Conservation (phyloP, 1,284 basidiomycete species). For the Trichosporon ovoides region DNA sequence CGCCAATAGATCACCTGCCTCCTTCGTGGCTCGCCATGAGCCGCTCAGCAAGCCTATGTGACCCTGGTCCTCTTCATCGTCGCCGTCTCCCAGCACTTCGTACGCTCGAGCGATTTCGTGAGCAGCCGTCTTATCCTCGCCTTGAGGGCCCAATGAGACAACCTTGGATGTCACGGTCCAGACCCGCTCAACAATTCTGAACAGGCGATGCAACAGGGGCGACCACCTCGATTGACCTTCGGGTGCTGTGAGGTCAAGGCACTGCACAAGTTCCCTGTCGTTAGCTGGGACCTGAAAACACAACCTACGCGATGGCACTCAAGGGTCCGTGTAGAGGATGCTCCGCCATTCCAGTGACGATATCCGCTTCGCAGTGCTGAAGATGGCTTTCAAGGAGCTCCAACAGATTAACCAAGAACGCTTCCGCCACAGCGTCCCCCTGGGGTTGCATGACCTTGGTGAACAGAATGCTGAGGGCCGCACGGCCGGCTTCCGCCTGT, state of each 20-base stretch:
- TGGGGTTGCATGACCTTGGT: conserved; percentile 24
- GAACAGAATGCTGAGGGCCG: conserved; percentile 39
- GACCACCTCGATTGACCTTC: conserved; percentile 23
- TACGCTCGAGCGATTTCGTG: conserved; percentile 48
- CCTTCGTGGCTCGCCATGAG: conserved; percentile 46
- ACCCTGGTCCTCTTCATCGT: conserved; percentile 29
- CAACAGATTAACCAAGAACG: conserved; percentile 28
- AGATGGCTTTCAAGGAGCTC: conserved; percentile 32
- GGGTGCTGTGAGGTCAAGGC: conserved; percentile 16
- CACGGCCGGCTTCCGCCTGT: conserved; percentile 46
- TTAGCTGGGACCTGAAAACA: background rate
- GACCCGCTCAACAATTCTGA: conserved; percentile 29
- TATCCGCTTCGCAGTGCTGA: conserved; percentile 26
- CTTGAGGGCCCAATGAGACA: conserved; percentile 31
- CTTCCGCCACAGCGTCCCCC: conserved; percentile 13
- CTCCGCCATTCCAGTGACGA: conserved; percentile 34
- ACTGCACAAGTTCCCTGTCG: conserved; percentile 26
- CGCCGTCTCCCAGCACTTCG: conserved; percentile 34
- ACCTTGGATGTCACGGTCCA: conserved; percentile 42
- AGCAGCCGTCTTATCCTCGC: conserved; percentile 25
- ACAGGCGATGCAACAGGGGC: conserved; percentile 26
- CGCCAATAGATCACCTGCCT: conserved; percentile 43
- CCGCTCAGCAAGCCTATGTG: conserved; percentile 43
- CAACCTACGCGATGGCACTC: conserved; percentile 35
- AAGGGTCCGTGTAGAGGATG: conserved; percentile 43